phyloP scores from a whole-genome alignment of 192 early-diverging fungal genomes.

The Coemansia sp. region DNA sequence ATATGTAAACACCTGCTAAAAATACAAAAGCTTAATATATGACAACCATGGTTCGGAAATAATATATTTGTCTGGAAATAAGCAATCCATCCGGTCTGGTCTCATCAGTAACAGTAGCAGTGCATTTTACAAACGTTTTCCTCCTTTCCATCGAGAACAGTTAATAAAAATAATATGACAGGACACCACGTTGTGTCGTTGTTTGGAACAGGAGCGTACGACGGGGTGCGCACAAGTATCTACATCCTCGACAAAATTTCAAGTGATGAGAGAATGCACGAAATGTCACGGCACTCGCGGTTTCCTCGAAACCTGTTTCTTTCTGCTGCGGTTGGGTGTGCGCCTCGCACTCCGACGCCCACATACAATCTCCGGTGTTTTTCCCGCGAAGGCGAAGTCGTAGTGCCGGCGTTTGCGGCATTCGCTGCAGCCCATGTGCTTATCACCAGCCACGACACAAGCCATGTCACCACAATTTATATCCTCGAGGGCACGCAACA shows the following conservation, averaged over 20 bases:
- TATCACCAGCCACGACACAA: not conserved
- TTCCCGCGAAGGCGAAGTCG: not conserved
- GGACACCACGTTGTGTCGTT: conserved; percentile 23
- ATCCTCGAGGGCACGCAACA: conserved; percentile 2
- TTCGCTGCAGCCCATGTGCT: conserved; percentile 23
- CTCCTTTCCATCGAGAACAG: no score
- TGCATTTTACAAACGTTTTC: not conserved
- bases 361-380: conserved; percentile 23
- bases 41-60: no score
- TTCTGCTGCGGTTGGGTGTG: no score
- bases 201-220: conserved; percentile 22
- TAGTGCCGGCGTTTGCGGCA: conserved; percentile 11
- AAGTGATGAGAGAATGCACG: conserved; percentile 3
- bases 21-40: no score
- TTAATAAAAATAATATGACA: not conserved
- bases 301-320: conserved; percentile 21
- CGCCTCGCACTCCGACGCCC: not conserved
- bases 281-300: conserved; percentile 1
- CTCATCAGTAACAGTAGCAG: no score
- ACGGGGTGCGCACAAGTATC: conserved; percentile 20
- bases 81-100: not conserved
- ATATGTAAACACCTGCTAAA: no score
- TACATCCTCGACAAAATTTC: conserved; percentile 8
- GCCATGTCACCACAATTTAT: not conserved
- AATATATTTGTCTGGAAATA: no score